Base-by-base conservation (phyloP, 1,139 yeast genomes). In the Lodderomyces jiufengensis region DNA sequence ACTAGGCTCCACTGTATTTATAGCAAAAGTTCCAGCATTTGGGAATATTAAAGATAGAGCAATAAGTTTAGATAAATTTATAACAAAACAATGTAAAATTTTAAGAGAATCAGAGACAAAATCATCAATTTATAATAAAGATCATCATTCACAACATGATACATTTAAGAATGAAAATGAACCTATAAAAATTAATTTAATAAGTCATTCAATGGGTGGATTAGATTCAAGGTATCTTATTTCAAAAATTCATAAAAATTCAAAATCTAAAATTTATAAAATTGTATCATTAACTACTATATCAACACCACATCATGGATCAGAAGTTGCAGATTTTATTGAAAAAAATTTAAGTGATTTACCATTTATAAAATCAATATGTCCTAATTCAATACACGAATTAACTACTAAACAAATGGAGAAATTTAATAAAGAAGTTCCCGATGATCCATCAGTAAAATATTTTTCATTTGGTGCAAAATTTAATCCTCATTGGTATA, bases 151-250 rank as follows among this genome's bases (percentile, higher is more conserved):
- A 9, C 39, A 41, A n/a, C 37, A 24, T 18, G 27, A 39, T 10
- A 34, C 39, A 23, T 41, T 41, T 34, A 31, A 36, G 27, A 46
- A 49, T 11, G 45, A 45, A 5, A 46, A 55, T 11, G 56, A 63
- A 25, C 67, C 64, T 31, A 52, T 70, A 21, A 77, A 78, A 42
- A 63, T 88, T 11, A 88, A 88, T 52, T 57, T 88, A 27, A 69
- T 88, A 14, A 94, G 95, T n/a, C 97, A 88, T 54, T 86, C 95
- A 0, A 87, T 88, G 96, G 97, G 97, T 7, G 97, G 97, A 0
- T 61, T 88, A 28, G 97, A 88, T 54, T 77, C 90, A 27, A 61
- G 97, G 34, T 85, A 81, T 51, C 59, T 88, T 46, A 83, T 86
- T 2, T 72, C 86, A 0, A 44, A 42, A 31, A 27, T 43, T 9